A percentile compares a stretch with the other conserved stretches of the same genome.
Conservation (phyloP, 352 stramenopile species). For the Phytophthora megakarya region DNA sequence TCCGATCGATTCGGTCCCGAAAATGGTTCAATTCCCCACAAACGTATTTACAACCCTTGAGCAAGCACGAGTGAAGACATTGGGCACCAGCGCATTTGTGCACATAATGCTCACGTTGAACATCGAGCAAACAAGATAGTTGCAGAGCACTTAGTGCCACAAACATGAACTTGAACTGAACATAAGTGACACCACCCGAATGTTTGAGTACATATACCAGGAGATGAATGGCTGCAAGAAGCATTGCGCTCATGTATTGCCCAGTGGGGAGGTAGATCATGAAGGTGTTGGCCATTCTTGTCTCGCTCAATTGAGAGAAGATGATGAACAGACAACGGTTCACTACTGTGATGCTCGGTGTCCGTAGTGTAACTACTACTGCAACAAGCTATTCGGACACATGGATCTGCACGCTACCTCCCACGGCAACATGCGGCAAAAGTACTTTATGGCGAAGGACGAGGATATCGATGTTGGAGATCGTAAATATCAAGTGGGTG, state of each 20-base stretch:
- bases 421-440: constrained; percentile 76
- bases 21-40: constrained; percentile 62
- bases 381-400: constrained; percentile 58
- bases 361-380: constrained; percentile 69
- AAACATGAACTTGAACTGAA: constrained; percentile 59
- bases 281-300: constrained; percentile 44
- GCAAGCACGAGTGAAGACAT: constrained; percentile 54
- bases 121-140: constrained; percentile 51
- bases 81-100: constrained; percentile 63
- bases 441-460: constrained; percentile 59
- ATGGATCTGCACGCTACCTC: constrained; percentile 51
- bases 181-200: too few species aligned
- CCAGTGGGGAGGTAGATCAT: constrained; percentile 41
- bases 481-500: constrained; percentile 41
- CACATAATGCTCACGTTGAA: constrained; percentile 44
- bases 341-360: constrained; percentile 66
- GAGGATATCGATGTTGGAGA: constrained; percentile 54
- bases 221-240: constrained; percentile 76
- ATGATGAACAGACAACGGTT: constrained; percentile 15
- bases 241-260: constrained; percentile 45
- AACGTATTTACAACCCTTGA: constrained; percentile 44
- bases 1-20: too few species aligned
- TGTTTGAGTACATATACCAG: constrained; percentile 68
- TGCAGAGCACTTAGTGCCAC: constrained; percentile 48
- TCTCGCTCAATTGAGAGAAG: constrained; percentile 14